These are phyloP conservation scores for Boehmeria nivea DNA, from an alignment of 306 rosid species.

Conservation along the genomic window DNA sequence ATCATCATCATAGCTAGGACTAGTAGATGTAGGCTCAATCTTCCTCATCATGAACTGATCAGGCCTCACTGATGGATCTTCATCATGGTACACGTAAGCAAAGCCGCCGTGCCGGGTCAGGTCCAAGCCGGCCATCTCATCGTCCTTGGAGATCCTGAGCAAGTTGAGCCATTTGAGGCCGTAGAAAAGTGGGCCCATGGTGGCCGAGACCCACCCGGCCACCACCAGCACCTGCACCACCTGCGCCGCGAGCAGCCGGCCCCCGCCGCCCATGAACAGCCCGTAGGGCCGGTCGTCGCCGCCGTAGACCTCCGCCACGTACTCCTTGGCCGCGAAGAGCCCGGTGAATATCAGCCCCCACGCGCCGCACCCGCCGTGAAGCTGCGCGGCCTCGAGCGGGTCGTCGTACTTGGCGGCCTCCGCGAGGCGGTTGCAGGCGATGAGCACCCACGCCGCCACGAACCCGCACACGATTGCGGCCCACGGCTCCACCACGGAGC, in stretches of 20 bases:
- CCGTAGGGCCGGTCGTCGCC: conserved; percentile 37
- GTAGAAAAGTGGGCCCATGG: conserved; percentile 67
- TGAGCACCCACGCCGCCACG: conserved; percentile 64
- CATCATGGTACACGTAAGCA: conserved; percentile 55
- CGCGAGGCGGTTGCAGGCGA: conserved; percentile 47
- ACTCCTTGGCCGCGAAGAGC: conserved; percentile 43
- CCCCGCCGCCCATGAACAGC: conserved; percentile 64
- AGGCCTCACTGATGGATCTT: conserved; percentile 16
- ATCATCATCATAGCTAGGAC: not conserved
- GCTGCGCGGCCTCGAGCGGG: conserved; percentile 74
- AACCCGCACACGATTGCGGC: conserved; percentile 71
- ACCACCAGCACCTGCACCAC: conserved; percentile 45
- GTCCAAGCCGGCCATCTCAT: conserved; percentile 74
- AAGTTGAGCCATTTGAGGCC: conserved; percentile 42
- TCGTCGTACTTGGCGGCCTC: conserved; percentile 48
- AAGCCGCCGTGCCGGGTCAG: conserved; percentile 74
- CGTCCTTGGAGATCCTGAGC: conserved; percentile 50
- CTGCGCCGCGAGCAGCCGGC: conserved; percentile 59
- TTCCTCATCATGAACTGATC: conserved; percentile 24
- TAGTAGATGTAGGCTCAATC: conserved; percentile 17
- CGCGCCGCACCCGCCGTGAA: conserved; percentile 81
- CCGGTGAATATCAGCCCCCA: conserved; percentile 78
- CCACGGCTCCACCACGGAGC: conserved; percentile 80
- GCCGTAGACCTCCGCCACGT: conserved; percentile 47
- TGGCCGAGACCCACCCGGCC: conserved; percentile 61